Evolutionary conservation across 495 filamentous ascomycete genomes (phyloP).

Genomic region (Aspergillus cavernicola): DNA sequence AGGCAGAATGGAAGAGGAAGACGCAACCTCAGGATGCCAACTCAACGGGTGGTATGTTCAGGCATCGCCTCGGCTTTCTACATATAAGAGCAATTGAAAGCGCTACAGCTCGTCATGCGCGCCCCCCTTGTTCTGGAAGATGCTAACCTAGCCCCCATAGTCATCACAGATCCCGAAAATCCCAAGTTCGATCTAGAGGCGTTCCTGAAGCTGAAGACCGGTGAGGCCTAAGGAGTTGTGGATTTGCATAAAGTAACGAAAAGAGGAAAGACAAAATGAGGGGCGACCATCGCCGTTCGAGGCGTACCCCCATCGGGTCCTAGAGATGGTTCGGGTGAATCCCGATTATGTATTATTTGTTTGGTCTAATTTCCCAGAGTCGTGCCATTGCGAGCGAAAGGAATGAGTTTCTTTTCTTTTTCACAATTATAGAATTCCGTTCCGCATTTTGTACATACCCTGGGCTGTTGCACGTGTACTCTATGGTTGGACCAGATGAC

Average conservation of each 20-base stretch:
- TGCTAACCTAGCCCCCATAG: conserved; percentile 43
- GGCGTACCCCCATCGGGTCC: conserved; percentile 40
- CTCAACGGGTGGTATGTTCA: conserved; percentile 54
- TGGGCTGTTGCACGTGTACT: conserved; percentile 47
- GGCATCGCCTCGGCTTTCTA: neutral
- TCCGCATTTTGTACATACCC: conserved; percentile 49
- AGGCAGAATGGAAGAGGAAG: conserved; percentile 81
- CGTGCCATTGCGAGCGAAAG: conserved; percentile 47
- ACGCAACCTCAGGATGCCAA: conserved; percentile 51
- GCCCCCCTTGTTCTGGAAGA: neutral
- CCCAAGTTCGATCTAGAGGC: conserved; percentile 88
- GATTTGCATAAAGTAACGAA: conserved; percentile 18
- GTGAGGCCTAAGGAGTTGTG: conserved; percentile 44
- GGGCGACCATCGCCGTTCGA: conserved; percentile 30
- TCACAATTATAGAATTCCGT: conserved; percentile 45
- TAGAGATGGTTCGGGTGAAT: conserved; percentile 34
- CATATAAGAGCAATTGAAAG: neutral
- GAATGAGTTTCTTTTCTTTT: conserved; percentile 42
- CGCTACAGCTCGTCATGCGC: neutral
- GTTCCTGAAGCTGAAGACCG: conserved; percentile 64
- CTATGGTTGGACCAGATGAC: conserved; percentile 46
- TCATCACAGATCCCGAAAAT: conserved; percentile 78
- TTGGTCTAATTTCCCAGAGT: conserved; percentile 46
- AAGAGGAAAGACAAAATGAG: conserved; percentile 26
- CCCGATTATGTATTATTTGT: conserved; percentile 49